Base-by-base conservation (phyloP, 2,329 filamentous ascomycete species). In the Neonectria neomacrospora region DNA sequence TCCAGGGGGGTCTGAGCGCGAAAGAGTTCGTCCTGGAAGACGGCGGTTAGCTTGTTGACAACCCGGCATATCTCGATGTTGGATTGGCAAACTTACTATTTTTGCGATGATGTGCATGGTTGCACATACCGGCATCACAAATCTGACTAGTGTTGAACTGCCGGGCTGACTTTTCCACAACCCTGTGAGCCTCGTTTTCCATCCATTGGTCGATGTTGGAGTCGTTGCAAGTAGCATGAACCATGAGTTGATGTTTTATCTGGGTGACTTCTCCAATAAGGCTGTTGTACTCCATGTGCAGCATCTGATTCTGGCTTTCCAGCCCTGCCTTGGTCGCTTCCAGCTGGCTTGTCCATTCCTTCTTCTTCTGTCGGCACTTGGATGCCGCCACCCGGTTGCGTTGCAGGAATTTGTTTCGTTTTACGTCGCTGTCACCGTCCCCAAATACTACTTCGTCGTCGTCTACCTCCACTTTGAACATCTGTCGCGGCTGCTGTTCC, bases 371-470 rank as follows among this genome's bases (percentile, higher is more conserved):
- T 3, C 91, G 86, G 72, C 90, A 93, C 73, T 92, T 93, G 74
- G 88, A 90, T 1, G 91, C 91, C 0, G 91, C 91, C 2, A 91
- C 80, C 10, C 91, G 84, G 75, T 94, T 94, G 64, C 90, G 86
- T 76, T 91, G 88, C 0, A 92, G 82, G 69, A 88, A 89, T 65
- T 83, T 84, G 64, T 80, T 82, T 28, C 86, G 81, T 69, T 85
- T 87, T 5, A 64, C 44, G 8, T 73, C 73, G 1, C 78, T 75
- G 10, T 82, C 79, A 3, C 69, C 74, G 1, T 65, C 61, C 1
- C 42, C 57, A 0, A 26, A 26, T 26, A 26, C 23, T 7, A 7
- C 23, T 26, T 39, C 37, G 61, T 61, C 65, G 1, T 51, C 16
- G 60, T 52, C 65, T 5, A 30, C 71, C 65, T 60, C 69, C 42